Conservation (phyloP, 1,284 basidiomycete species). For the Marasmius tenuissimus region DNA sequence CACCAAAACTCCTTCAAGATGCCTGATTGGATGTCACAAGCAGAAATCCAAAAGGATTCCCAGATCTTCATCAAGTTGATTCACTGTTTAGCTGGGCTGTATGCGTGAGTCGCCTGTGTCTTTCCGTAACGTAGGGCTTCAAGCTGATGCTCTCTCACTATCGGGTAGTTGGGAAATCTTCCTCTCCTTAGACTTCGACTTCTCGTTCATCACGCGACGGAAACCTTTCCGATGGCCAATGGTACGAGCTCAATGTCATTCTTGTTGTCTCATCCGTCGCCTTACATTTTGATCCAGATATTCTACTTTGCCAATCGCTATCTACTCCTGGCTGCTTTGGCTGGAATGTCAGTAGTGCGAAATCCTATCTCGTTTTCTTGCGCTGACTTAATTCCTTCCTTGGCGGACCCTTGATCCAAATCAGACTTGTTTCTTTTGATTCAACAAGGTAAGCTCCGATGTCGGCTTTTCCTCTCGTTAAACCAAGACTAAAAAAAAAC, state of each 20-base stretch:
- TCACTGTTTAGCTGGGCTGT: conserved; percentile 66
- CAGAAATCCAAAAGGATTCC: conserved; percentile 6
- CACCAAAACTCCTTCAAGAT: conserved; percentile 1
- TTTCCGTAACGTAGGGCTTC: neutral
- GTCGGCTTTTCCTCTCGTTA: neutral
- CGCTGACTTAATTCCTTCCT: neutral
- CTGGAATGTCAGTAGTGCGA: conserved; percentile 55
- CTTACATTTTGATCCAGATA: conserved; percentile 36
- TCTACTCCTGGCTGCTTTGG: conserved; percentile 60
- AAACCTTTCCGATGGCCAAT: conserved; percentile 47
- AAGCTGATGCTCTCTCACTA: neutral
- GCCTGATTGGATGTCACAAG: conserved; percentile 13
- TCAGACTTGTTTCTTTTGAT: conserved; percentile 57
- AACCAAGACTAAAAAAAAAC: neutral
- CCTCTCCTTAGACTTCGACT: conserved; percentile 54
- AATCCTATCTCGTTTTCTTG: neutral
- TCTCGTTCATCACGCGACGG: conserved; percentile 45
- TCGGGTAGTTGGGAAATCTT: conserved; percentile 58
- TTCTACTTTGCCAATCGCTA: conserved; percentile 77
- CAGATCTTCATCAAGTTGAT: conserved; percentile 63
- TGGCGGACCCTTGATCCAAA: conserved; percentile 9
- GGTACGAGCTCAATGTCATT: conserved; percentile 23
- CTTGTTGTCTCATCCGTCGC: neutral
- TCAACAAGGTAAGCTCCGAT: conserved; percentile 40
- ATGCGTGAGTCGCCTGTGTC: conserved; percentile 43